Base-by-base conservation (phyloP, 805 yeast genomes). In the Barnettozyma sp. region DNA sequence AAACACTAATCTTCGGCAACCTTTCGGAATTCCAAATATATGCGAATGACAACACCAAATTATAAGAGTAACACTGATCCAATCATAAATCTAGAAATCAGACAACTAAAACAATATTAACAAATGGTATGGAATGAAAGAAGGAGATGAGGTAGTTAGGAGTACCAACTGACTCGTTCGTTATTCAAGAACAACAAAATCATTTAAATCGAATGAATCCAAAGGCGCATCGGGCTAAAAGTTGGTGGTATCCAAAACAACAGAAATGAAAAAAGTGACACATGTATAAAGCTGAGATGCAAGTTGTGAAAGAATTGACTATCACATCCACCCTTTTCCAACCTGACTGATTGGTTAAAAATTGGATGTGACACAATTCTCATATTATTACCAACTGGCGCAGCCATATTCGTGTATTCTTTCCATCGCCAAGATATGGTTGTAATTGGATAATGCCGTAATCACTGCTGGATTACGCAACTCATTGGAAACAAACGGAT, bases 391-490 rank as follows among this genome's bases (percentile, higher is more conserved):
- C n/a, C n/a, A n/a, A n/a, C n/a, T n/a, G n/a, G n/a, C n/a, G n/a
- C n/a, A n/a, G n/a, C n/a, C n/a, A n/a, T n/a, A n/a, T n/a, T n/a
- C n/a, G n/a, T n/a, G n/a, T n/a, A n/a, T n/a, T n/a, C n/a, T n/a
- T n/a, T n/a, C n/a, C n/a, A n/a, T n/a, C n/a, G n/a, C n/a, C n/a
- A n/a, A n/a, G n/a, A n/a, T n/a, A n/a, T n/a, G n/a, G n/a, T n/a
- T n/a, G n/a, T 17, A 5, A 5, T 22, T 6, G 19, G 18, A 22
- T 15, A 40, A 36, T 44, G 36, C 46, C 41, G 64, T 57, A 58
- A 62, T 60, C 67, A 49, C 67, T 55, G 56, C 67, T 62, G 67
- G 66, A 62, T 62, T 60, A 59, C 67, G 66, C 67, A 62, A 60
- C 61, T 60, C 62, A 54, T 58, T 65, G 51, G 59, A 55, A 38